These are phyloP conservation scores for Cronartium quercuum DNA, from an alignment of 1,284 basidiomycete species.

Conservation along the genomic window DNA sequence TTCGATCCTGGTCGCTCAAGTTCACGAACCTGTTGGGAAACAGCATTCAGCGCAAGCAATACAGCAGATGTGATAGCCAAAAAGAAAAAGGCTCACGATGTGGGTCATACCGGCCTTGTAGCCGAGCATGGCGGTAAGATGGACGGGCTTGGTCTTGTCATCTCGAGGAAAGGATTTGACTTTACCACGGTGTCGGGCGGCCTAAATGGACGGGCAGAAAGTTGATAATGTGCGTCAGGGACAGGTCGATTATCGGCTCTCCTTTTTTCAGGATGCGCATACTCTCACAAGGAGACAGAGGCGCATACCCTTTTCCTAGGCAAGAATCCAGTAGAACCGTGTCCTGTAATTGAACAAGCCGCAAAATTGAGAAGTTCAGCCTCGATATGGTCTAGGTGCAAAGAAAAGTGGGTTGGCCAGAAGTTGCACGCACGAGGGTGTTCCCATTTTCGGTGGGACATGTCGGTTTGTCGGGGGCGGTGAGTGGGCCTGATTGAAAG, in stretches of 20 bases:
- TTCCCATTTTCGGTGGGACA: constrained; percentile 47
- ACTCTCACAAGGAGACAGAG: constrained; percentile 39
- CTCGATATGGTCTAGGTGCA: background rate
- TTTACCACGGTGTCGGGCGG: constrained; percentile 92
- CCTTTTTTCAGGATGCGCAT: constrained; percentile 31
- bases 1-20: constrained; percentile 98
- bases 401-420: too few relatives aligned
- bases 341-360: too few relatives aligned
- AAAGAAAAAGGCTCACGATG: constrained; percentile 55
- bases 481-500: background rate
- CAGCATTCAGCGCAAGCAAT: background rate
- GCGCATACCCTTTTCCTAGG: constrained; percentile 63
- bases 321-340: constrained; percentile 51
- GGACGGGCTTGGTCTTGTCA: constrained; percentile 98
- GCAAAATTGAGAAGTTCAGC: background rate
- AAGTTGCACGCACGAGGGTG: constrained; percentile 42
- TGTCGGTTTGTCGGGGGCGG: constrained; percentile 35
- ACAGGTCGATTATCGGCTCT: constrained; percentile 7
- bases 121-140: constrained; percentile 96
- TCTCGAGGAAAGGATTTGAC: constrained; percentile 99
- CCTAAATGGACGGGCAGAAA: constrained; percentile 52
- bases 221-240: background rate
- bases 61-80: background rate
- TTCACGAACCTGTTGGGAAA: constrained; percentile 63
- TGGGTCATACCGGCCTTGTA: constrained; percentile 99